Evolutionary conservation across 306 rosid species (phyloP).

Genomic region (Rosa lucieae): DNA sequence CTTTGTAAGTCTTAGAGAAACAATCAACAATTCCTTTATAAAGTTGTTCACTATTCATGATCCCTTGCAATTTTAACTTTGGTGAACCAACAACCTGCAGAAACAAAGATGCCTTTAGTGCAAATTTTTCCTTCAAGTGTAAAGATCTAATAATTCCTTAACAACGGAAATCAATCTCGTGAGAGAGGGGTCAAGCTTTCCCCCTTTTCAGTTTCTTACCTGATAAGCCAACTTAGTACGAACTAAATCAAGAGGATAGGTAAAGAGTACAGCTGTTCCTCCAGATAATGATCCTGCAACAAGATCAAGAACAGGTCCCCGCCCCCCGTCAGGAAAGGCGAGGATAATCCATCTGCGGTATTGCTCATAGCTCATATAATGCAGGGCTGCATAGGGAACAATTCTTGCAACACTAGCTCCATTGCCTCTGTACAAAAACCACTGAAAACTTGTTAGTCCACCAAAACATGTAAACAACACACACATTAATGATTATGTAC

Average conservation of each 20-base stretch:
- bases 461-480: slow-evolving; percentile 8
- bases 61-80: slow-evolving; percentile 42
- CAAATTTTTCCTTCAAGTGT: background rate
- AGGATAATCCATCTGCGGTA: slow-evolving; percentile 84
- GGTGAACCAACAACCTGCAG: slow-evolving; percentile 71
- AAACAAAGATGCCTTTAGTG: slow-evolving; percentile 10
- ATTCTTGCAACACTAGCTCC: slow-evolving; percentile 99
- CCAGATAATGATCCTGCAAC: slow-evolving; percentile 94
- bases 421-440: slow-evolving; percentile 66
- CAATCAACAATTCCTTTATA: slow-evolving; percentile 83
- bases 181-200: background rate
- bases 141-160: slow-evolving; percentile 10
- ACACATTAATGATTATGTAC: slow-evolving; percentile 8
- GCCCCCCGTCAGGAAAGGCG: slow-evolving; percentile 61
- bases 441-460: slow-evolving; percentile 5
- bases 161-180: background rate
- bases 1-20: slow-evolving; percentile 70
- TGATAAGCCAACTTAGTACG: slow-evolving; percentile 94
- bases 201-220: slow-evolving; percentile 37
- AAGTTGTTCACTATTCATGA: slow-evolving; percentile 46
- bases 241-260: slow-evolving; percentile 89
- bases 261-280: slow-evolving; percentile 89
- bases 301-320: slow-evolving; percentile 94
- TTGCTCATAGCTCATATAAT: slow-evolving; percentile 86
- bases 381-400: slow-evolving; percentile 93